Base-by-base conservation (phyloP, 2,329 filamentous ascomycete genomes). In the Pseudogymnoascus sp. region DNA sequence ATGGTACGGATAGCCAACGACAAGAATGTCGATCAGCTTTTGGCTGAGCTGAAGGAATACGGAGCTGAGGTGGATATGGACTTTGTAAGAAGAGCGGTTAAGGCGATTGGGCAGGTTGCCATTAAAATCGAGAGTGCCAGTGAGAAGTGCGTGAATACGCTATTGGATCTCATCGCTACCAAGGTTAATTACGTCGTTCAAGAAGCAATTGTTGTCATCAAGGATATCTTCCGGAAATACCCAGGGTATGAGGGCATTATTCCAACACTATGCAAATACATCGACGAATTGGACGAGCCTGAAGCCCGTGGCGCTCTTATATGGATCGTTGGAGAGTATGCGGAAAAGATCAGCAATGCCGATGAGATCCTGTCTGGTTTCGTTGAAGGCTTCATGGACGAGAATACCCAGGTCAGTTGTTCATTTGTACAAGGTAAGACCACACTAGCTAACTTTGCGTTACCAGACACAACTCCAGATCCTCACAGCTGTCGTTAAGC, bases 151-250 rank as follows among this genome's bases (percentile, higher is more conserved):
- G 95, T 99, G 66, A 96, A 96, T 70, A 90, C 93, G 0, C 80
- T 99, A 33, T 82, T 97, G 67, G 95, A 99, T 71, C 81, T 99
- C 56, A 97, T 99, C 74, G 90, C 93, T 67, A 96, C 92, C 65
- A 97, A 97, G 78, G 93, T 97, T 76, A 97, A 97, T 79, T 99
- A 99, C 73, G 95, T 99, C 60, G 95, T 99, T 10, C 95, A 99
- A 76, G 95, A 99, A 77, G 93, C 95, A 0, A 88, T 97, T 66
- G 91, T 99, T n/a, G 95, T 99, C 59, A 96, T 97, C 80, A 97
- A 96, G 79, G 95, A 99, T 69, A 97, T 99, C 66, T 89, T 99
- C 78, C 85, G 95, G 68, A 96, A 96, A 76, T 99, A 99, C 71
- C 93, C 93, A 7, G 95, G 95, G 19, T 99, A 97, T 71, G 95